These are phyloP conservation scores for Hemisphaericaspora lyxosophila DNA, from an alignment of 1,139 yeast species.

Conservation along the genomic window DNA sequence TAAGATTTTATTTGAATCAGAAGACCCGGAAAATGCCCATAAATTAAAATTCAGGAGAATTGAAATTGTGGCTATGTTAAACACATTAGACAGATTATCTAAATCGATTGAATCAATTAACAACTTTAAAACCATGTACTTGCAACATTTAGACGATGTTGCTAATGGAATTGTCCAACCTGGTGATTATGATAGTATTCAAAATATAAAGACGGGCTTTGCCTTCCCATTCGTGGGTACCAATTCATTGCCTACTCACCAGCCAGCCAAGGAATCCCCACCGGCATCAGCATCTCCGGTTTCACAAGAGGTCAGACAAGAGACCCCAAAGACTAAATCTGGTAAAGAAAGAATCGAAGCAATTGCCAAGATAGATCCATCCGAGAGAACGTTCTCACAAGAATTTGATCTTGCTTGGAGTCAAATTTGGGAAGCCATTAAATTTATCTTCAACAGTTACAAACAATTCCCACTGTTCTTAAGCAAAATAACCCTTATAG, in stretches of 20 bases:
- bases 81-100: conserved; percentile 88
- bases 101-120: conserved; percentile 77
- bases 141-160: conserved; percentile 43
- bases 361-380: conserved; percentile 10
- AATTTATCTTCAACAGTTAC: conserved; percentile 68
- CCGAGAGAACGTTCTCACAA: conserved; percentile 27
- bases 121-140: conserved; percentile 62
- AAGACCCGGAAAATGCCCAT: conserved; percentile 47
- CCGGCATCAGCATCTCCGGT: conserved; percentile 3
- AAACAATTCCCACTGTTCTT: conserved; percentile 64
- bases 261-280: conserved; percentile 7
- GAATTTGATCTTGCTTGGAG: conserved; percentile 55
- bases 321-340: neutral
- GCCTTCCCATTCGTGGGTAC: conserved; percentile 38
- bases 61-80: conserved; percentile 85
- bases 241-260: conserved; percentile 16
- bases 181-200: conserved; percentile 41
- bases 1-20: conserved; percentile 76
- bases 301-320: neutral
- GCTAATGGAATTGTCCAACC: conserved; percentile 40
- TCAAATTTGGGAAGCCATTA: conserved; percentile 62
- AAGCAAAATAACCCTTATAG: conserved; percentile 48
- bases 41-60: conserved; percentile 62
- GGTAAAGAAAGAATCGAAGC: conserved; percentile 10
- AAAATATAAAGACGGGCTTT: conserved; percentile 22